Percentiles rank a stretch among this genome's conserved stretches.
These are phyloP conservation scores for Saprolegnia parasitica DNA, from an alignment of 352 stramenopile genomes.

Conservation along the genomic window DNA sequence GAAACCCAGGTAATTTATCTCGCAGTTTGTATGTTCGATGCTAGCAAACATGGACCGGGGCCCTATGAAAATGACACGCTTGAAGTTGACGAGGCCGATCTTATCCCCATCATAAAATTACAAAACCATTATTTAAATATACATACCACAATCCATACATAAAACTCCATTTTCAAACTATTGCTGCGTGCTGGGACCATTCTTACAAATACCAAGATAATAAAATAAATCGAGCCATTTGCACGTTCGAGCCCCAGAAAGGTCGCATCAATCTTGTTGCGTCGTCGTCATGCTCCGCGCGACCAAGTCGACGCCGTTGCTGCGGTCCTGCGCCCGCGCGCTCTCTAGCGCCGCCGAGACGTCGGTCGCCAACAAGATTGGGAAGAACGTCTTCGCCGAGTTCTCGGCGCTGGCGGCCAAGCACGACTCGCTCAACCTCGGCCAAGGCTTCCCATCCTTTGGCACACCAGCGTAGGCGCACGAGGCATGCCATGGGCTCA, in stretches of 20 bases:
- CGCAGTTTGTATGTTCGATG: no score
- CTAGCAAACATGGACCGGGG: neutral
- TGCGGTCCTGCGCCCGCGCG: neutral
- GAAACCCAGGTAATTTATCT: no score
- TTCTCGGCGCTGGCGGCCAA: conserved; percentile 79
- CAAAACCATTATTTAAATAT: neutral
- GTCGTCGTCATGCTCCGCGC: neutral
- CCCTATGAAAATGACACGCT: neutral
- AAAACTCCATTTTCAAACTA: neutral
- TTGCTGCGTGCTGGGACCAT: neutral
- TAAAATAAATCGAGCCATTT: neutral
- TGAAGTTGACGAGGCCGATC: neutral
- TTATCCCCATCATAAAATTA: neutral
- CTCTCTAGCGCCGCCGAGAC: conserved; percentile 10
- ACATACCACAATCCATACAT: neutral
- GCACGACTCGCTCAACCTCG: conserved; percentile 90
- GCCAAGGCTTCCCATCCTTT: conserved; percentile 96
- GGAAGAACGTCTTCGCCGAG: conserved; percentile 82
- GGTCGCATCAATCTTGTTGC: no score
- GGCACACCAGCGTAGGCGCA: conserved; percentile 59
- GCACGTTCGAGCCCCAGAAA: neutral
- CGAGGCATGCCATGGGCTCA: neutral
- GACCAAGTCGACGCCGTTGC: neutral
- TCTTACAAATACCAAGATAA: neutral
- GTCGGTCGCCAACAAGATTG: conserved; percentile 32